Percentiles rank a stretch among this genome's conserved stretches.
Evolutionary conservation across 257 asterid genomes (phyloP).

Genomic region (Jacaranda mimosifolia): DNA sequence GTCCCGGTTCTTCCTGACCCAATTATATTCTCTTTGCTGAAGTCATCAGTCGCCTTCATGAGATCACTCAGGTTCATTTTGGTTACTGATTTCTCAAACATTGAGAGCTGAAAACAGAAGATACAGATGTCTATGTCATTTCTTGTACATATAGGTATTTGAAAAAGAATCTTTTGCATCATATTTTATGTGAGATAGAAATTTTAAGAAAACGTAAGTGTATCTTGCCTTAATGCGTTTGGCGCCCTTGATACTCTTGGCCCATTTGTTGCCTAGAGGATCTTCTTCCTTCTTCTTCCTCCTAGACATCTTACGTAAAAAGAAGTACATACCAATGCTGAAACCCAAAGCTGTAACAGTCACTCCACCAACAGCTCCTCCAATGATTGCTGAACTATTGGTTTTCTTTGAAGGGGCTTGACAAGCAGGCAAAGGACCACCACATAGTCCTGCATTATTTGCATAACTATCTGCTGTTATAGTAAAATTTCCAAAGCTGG

Average conservation of each 20-base stretch:
- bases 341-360: constrained; percentile 44
- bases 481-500: constrained; percentile 31
- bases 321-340: constrained; percentile 40
- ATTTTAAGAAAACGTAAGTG: background rate
- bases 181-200: background rate
- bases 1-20: constrained; percentile 78
- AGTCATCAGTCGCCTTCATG: constrained; percentile 75
- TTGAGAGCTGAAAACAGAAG: constrained; percentile 60
- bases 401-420: constrained; percentile 26
- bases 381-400: constrained; percentile 37
- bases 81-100: constrained; percentile 70
- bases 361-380: constrained; percentile 54
- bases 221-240: constrained; percentile 56
- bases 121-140: constrained; percentile 1
- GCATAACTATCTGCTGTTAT: constrained; percentile 40
- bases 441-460: constrained; percentile 54
- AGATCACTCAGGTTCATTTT: constrained; percentile 74
- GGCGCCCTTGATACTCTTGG: constrained; percentile 58
- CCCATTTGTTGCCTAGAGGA: constrained; percentile 69
- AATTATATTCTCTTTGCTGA: constrained; percentile 68
- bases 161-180: background rate
- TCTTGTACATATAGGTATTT: constrained; percentile 3
- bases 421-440: constrained; percentile 49
- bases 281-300: constrained; percentile 60
- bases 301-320: constrained; percentile 44